phyloP scores from a whole-genome alignment of 2,329 filamentous ascomycete species.

The Akanthomyces lecanii region DNA sequence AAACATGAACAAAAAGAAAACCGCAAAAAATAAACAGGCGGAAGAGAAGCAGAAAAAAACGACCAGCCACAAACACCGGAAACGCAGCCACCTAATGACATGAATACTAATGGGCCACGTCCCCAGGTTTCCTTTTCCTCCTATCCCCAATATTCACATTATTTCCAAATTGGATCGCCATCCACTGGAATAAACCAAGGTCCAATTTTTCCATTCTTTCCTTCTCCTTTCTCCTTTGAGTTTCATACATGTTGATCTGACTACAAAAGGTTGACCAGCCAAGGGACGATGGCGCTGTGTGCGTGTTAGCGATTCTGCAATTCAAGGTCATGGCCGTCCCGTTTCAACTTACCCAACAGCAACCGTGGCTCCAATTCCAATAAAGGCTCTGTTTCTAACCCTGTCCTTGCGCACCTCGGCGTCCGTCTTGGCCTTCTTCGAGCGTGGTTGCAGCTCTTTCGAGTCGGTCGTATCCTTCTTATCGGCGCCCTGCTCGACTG shows the following conservation, averaged over 20 bases:
- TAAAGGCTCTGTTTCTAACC: constrained; percentile 77
- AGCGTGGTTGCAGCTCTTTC: constrained; percentile 43
- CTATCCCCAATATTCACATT: constrained; percentile 1
- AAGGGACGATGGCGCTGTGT: constrained; percentile 44
- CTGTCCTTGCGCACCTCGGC: constrained; percentile 79
- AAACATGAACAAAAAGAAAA: constrained; percentile 17
- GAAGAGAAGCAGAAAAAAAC: constrained; percentile 3
- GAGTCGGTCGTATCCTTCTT: constrained; percentile 24
- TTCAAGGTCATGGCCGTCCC: not conserved
- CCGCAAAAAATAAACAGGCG: constrained; percentile 13
- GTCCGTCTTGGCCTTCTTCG: constrained; percentile 80
- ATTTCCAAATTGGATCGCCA: not conserved
- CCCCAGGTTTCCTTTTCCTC: not conserved
- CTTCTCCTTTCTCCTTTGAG: not conserved
- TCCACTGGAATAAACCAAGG: not conserved
- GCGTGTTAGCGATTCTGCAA: constrained; percentile 17
- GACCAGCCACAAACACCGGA: constrained; percentile 12
- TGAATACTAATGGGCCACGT: constrained; percentile 13
- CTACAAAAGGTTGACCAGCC: constrained; percentile 49
- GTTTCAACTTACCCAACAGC: constrained; percentile 74
- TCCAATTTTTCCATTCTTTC: constrained; percentile 9
- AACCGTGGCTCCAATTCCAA: constrained; percentile 82
- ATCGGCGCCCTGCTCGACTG: constrained; percentile 53
- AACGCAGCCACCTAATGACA: constrained; percentile 17
- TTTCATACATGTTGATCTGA: not conserved